Evolutionary conservation across 179 eudicot genomes (phyloP).

Genomic region (Nepenthes alata): DNA sequence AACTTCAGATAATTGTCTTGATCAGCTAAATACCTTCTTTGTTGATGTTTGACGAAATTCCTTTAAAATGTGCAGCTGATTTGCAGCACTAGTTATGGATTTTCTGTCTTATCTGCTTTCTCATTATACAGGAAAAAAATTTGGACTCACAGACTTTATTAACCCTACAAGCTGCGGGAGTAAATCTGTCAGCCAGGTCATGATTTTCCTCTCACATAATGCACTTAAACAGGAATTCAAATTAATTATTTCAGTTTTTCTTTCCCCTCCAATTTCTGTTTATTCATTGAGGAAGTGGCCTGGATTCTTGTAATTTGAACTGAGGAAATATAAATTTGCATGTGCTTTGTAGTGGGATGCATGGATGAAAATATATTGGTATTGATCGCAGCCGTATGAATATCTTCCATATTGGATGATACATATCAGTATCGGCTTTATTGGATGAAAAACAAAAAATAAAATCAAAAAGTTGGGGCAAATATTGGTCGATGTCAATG

Average conservation of each 20-base stretch:
- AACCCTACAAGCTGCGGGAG: conserved; percentile 33
- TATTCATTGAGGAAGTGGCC: too few relatives aligned
- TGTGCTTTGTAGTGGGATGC: too few relatives aligned
- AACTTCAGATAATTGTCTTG: not conserved
- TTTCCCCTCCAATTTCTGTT: not conserved
- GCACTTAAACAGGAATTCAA: not conserved
- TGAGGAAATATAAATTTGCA: too few relatives aligned
- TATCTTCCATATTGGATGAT: too few relatives aligned
- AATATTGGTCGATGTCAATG: too few relatives aligned
- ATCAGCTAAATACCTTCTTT: not conserved
- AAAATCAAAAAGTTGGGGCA: too few relatives aligned
- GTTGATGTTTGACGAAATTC: not conserved
- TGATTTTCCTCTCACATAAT: not conserved
- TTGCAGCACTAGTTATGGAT: not conserved
- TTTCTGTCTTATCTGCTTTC: not conserved
- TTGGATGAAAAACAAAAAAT: too few relatives aligned
- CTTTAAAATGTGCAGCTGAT: not conserved
- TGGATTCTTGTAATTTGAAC: too few relatives aligned
- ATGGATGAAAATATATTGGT: too few relatives aligned
- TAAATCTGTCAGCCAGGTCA: conserved; percentile 20
- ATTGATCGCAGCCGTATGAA: too few relatives aligned
- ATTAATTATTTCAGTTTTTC: not conserved
- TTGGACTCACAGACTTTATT: conserved; percentile 78
- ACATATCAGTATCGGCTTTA: too few relatives aligned
- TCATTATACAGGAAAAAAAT: conserved; percentile 39